Conservation (phyloP, 768 basidiomycete genomes). For the Gelatoporia subvermispora region DNA sequence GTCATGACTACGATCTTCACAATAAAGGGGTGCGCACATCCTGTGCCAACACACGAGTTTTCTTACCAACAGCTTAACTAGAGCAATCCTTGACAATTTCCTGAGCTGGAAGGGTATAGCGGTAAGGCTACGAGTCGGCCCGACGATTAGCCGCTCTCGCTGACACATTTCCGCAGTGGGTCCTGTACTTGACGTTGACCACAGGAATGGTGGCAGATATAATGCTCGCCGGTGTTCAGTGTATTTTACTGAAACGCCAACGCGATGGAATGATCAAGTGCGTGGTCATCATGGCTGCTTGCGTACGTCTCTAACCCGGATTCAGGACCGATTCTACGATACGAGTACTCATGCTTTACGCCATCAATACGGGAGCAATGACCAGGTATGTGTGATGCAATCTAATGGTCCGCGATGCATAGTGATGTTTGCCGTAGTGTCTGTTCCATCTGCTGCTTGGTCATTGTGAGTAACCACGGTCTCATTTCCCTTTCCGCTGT, state of each 20-base stretch:
- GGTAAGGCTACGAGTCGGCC: too few relatives aligned
- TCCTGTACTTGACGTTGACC: neutral
- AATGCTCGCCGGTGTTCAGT: neutral
- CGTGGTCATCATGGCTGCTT: neutral
- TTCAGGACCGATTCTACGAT: neutral
- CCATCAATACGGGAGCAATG: neutral
- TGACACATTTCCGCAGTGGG: neutral
- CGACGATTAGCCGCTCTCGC: too few relatives aligned
- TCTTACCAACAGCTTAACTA: too few relatives aligned
- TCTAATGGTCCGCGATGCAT: too few relatives aligned
- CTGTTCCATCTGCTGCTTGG: neutral
- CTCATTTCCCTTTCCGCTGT: too few relatives aligned
- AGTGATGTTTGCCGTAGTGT: neutral
- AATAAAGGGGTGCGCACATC: too few relatives aligned
- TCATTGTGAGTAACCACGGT: neutral
- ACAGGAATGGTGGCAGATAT: neutral
- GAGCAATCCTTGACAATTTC: too few relatives aligned
- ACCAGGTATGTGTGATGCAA: neutral
- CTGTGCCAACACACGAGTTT: too few relatives aligned
- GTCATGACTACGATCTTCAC: too few relatives aligned
- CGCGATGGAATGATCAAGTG: neutral
- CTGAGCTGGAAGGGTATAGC: too few relatives aligned
- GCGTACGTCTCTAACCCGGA: neutral
- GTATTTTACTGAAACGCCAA: neutral
- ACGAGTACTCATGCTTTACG: neutral